Conservation (phyloP, 202 grass and related monocot species). For the Setaria viridis region DNA sequence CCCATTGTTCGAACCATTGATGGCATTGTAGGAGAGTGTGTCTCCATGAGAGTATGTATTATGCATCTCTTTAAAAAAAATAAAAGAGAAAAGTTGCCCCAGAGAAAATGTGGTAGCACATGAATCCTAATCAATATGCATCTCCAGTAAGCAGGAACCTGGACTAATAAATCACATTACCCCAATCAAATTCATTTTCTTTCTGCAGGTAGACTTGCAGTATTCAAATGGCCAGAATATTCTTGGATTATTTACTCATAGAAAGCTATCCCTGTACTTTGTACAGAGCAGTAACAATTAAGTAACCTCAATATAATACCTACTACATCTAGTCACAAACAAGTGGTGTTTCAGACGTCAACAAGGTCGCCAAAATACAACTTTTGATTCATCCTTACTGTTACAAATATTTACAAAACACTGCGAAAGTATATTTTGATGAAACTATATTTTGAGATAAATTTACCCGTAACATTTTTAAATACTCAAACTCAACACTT, state of each 20-base stretch:
- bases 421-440: neutral
- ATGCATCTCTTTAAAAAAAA: neutral
- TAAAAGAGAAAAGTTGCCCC: neutral
- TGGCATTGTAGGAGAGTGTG: constrained; percentile 73
- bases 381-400: neutral
- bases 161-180: neutral
- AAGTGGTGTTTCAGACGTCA: neutral
- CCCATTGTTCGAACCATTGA: constrained; percentile 83
- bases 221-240: constrained; percentile 70
- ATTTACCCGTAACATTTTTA: neutral
- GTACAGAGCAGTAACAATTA: constrained; percentile 31
- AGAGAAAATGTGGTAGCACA: neutral
- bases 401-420: neutral
- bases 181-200: constrained; percentile 38
- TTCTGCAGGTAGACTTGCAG: constrained; percentile 88
- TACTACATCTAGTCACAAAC: neutral
- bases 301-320: neutral
- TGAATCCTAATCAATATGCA: neutral
- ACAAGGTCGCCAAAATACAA: neutral
- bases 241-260: constrained; percentile 85
- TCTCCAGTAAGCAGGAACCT: neutral
- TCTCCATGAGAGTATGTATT: constrained; percentile 87
- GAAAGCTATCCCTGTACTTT: constrained; percentile 81
- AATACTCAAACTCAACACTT: neutral
- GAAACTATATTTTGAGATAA: neutral